Percentiles rank a stretch among this genome's conserved stretches.
phyloP scores from a whole-genome alignment of 192 early-diverging fungal genomes.

The Coemansia umbellata region DNA sequence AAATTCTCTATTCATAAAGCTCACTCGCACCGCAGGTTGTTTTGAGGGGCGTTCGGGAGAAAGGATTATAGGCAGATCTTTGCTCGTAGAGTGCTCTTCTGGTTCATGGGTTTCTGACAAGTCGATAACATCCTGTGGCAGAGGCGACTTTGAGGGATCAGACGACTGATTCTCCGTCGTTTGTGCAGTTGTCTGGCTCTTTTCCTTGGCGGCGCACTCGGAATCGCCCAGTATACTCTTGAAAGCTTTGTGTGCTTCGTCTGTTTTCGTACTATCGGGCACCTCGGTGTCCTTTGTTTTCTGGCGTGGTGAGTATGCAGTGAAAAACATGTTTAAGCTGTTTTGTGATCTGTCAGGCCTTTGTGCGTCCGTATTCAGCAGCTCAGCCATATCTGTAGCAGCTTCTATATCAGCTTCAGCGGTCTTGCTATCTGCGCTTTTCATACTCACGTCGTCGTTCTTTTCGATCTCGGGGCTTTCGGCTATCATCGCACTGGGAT shows the following conservation, averaged over 20 bases:
- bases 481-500: conserved; percentile 55
- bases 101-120: neutral
- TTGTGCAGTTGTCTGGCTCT: neutral
- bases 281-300: neutral
- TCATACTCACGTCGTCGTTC: neutral
- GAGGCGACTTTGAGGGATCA: neutral
- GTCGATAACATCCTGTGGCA: conserved; percentile 12
- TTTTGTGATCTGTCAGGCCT: neutral
- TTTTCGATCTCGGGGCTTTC: neutral
- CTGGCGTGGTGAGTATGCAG: neutral
- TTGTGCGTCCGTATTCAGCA: neutral
- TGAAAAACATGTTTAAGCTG: neutral
- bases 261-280: neutral
- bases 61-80: neutral
- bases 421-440: neutral
- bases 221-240: neutral
- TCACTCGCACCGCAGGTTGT: conserved; percentile 1
- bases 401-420: neutral
- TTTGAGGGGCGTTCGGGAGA: neutral
- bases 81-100: neutral
- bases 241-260: neutral
- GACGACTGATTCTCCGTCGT: neutral
- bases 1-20: conserved; percentile 8
- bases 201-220: neutral
- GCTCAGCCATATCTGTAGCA: neutral